Conservation (phyloP, 805 yeast genomes). For the Monosporozyma yasuniensis region DNA sequence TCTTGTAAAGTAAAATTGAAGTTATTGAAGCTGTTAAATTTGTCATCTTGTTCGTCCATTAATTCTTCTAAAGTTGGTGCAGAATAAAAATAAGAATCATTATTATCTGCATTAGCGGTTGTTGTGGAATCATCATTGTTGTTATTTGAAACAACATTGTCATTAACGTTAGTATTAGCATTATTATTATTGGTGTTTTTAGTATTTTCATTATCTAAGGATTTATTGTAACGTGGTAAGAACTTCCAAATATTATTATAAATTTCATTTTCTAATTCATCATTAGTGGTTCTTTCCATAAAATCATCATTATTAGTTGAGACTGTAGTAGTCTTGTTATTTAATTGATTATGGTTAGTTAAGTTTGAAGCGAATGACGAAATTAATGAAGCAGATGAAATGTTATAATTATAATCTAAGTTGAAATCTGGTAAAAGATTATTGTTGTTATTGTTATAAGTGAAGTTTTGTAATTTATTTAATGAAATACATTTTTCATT, state of each 20-base stretch:
- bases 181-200: neutral
- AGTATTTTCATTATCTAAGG: neutral
- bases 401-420: conserved; percentile 1
- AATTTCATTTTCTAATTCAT: conserved; percentile 7
- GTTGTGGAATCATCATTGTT: conserved; percentile 2
- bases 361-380: neutral
- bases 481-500: neutral
- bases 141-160: conserved; percentile 2
- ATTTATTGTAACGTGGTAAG: conserved; percentile 9
- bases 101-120: conserved; percentile 2
- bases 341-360: neutral
- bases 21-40: neutral
- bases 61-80: conserved; percentile 29
- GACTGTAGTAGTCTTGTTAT: neutral
- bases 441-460: neutral
- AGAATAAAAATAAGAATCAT: conserved; percentile 8
- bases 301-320: neutral
- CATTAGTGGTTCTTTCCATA: conserved; percentile 1
- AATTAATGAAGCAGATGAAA: neutral
- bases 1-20: neutral
- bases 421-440: conserved; percentile 1
- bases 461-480: neutral
- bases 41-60: conserved; percentile 25
- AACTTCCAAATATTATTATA: conserved; percentile 10
- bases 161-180: conserved; percentile 2